Base-by-base conservation (phyloP, 495 filamentous ascomycete species). In the Physcia stellaris region DNA sequence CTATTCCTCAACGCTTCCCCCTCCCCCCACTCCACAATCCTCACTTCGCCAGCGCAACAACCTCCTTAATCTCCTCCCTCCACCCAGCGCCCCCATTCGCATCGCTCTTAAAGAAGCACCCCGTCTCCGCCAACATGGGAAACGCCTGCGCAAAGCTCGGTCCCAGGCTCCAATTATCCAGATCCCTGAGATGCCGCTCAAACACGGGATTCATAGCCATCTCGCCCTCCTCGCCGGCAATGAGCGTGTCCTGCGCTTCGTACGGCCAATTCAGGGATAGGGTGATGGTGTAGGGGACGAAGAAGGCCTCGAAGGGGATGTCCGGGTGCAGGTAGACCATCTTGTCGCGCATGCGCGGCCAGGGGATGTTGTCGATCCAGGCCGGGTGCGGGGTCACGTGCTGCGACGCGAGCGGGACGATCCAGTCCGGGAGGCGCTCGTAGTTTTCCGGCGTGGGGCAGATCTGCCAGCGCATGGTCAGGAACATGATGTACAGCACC, bases 391-490 rank as follows among this genome's bases (percentile, higher is more conserved):
- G 55, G 0, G 55, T 63, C 20, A 70, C 61, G 9, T 79, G 57
- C 53, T 87, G 83, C 6, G 63, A 62, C 0, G 69, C 61, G 2
- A 69, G 56, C 7, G 83, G 82, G 0, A 64, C 67, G 12, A 76
- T 53, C 72, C 74, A 86, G 1, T 71, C 57, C 0, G 84, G 83
- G 2, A 90, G 52, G 5, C 81, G 66, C 15, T 75, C 65, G 51
- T 79, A 85, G 57, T 82, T 86, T 45, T 81, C 77, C 32, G 61
- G 63, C 4, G 83, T 83, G 0, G 83, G 83, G 7, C 61, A 65
- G 17, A 92, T 75, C 49, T 79, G 75, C 83, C 83, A 92, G 2
- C 83, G 75, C 78, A 86, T 83, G 35, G 83, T 50, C 6, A 85
- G 68, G 55, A 87, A 88, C 83, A 86, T 88, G 50, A 70, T 57